Conservation (phyloP, 2,329 filamentous ascomycete species). For the Aureobasidium namibiae region DNA sequence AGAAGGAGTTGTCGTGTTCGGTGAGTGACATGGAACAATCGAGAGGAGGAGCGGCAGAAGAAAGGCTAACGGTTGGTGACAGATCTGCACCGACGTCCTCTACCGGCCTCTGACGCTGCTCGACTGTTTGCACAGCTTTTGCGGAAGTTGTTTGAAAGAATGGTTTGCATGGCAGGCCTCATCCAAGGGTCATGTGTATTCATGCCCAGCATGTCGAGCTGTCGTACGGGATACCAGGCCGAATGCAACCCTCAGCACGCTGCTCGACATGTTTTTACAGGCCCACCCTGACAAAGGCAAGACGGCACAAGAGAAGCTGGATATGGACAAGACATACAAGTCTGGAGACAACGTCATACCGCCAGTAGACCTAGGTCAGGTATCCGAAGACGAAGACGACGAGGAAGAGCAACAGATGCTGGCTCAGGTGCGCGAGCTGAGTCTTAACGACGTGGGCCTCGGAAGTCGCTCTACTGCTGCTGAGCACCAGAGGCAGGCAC, state of each 20-base stretch:
- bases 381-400: conserved; percentile 43
- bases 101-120: conserved; percentile 33
- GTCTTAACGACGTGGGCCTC: conserved; percentile 55
- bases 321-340: conserved; percentile 65
- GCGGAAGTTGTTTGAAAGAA: conserved; percentile 87
- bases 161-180: conserved; percentile 82
- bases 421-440: conserved; percentile 64
- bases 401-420: conserved; percentile 51
- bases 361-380: conserved; percentile 45
- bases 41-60: background rate
- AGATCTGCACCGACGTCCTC: conserved; percentile 86
- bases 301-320: conserved; percentile 64
- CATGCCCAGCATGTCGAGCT: conserved; percentile 88
- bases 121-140: conserved; percentile 60
- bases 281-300: conserved; percentile 70
- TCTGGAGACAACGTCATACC: conserved; percentile 76
- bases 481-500: background rate
- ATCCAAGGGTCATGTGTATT: conserved; percentile 55
- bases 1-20: conserved; percentile 91
- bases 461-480: conserved; percentile 10
- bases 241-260: conserved; percentile 81
- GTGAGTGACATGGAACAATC: conserved; percentile 46
- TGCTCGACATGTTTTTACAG: conserved; percentile 79
- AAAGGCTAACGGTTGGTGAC: background rate
- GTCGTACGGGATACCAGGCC: conserved; percentile 77